phyloP scores from a whole-genome alignment of 352 stramenopile genomes.

The Pythium graminicola region DNA sequence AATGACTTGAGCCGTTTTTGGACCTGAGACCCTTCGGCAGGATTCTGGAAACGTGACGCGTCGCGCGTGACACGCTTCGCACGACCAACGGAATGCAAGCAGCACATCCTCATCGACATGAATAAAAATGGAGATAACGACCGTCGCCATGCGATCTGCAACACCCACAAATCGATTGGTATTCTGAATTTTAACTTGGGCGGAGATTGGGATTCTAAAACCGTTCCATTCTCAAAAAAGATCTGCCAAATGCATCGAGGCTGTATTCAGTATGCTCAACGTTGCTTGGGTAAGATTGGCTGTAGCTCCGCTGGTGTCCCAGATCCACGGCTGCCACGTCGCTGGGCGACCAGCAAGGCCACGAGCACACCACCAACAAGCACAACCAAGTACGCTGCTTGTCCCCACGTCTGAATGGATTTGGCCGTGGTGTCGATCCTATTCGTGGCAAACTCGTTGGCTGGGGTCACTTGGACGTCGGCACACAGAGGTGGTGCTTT shows the following conservation, averaged over 20 bases:
- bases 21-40: neutral
- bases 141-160: too few species aligned
- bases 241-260: neutral
- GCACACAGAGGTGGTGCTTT: slow-evolving; percentile 14
- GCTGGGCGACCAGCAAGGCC: slow-evolving; percentile 8
- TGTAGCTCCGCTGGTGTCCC: slow-evolving; percentile 2
- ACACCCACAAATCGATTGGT: neutral
- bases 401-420: slow-evolving; percentile 8
- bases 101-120: too few species aligned
- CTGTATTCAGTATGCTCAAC: too few species aligned
- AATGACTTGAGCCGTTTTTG: too few species aligned
- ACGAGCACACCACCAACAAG: slow-evolving; percentile 12
- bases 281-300: slow-evolving; percentile 3
- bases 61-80: neutral
- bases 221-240: neutral
- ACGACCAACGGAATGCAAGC: slow-evolving; percentile 15
- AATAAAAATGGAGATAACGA: too few species aligned
- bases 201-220: neutral
- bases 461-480: neutral
- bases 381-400: slow-evolving; percentile 8
- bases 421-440: neutral
- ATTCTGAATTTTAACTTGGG: neutral
- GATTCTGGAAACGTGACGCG: slow-evolving; percentile 8
- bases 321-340: slow-evolving; percentile 1
- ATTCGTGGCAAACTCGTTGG: neutral